Percentiles rank a stretch among this genome's conserved stretches.
Conservation (phyloP, 768 basidiomycete genomes). For the Auricularia auricula-judae region DNA sequence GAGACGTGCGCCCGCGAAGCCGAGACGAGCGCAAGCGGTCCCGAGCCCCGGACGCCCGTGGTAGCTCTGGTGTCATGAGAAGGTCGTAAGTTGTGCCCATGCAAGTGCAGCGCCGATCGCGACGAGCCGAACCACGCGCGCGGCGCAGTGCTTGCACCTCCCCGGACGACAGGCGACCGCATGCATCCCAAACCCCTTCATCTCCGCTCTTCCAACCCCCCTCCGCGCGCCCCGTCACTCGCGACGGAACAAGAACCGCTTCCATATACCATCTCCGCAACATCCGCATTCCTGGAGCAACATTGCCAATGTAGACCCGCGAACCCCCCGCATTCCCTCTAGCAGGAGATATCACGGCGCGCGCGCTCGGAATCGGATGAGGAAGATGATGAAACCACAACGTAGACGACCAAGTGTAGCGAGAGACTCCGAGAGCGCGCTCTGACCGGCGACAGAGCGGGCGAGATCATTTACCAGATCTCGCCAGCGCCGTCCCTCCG, state of each 20-base stretch:
- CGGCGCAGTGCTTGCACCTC: too few relatives aligned
- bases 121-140: too few relatives aligned
- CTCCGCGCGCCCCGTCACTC: not conserved
- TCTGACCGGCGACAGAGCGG: not conserved
- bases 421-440: not conserved
- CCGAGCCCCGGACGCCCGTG: too few relatives aligned
- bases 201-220: too few relatives aligned
- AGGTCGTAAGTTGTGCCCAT: too few relatives aligned
- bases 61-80: too few relatives aligned
- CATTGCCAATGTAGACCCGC: not conserved
- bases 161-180: too few relatives aligned
- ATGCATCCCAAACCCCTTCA: too few relatives aligned
- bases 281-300: not conserved
- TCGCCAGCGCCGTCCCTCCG: slow-evolving; percentile 39
- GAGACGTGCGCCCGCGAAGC: too few relatives aligned
- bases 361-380: not conserved
- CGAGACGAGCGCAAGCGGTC: too few relatives aligned
- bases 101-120: too few relatives aligned
- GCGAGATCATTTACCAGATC: slow-evolving; percentile 29
- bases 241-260: not conserved
- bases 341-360: not conserved
- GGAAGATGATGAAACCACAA: not conserved
- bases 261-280: not conserved
- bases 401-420: not conserved
- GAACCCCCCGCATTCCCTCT: not conserved